Base-by-base conservation (phyloP, 345 rosid genomes). In the Noccaea caerulescens region DNA sequence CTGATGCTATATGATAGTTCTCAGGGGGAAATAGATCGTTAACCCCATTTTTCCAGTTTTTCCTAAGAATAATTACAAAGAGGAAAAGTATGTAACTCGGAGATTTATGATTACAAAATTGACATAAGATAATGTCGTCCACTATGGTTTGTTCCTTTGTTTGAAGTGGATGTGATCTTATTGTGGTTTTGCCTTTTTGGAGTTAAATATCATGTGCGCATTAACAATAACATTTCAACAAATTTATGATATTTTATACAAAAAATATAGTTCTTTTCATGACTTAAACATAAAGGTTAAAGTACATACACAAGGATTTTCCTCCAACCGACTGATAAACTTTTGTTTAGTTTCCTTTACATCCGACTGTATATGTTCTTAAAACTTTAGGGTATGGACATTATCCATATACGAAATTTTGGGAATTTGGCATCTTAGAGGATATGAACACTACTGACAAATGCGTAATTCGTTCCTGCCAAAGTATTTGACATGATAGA, bases 111-210 rank as follows among this genome's bases (percentile, higher is more conserved):
- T 66, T n/a, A 66, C 46, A 58, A 46, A 46, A 56, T 64, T 47
- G 58, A 56, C 32, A 46, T 25, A 56, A 57, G 71, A 72, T 55
- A 63, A 63, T 54, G 63, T 43, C 38, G 61, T 37, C 72, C 77
- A 73, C 67, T 42, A 58, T 39, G 37, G 18, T 58, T 41, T 66
- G 52, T 51, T 58, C 18, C 6, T 5, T 44, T 50, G 46, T 14
- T 27, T 56, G 53, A 73, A 73, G 66, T 47, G 66, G 77, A 58
- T 32, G 60, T 49, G 62, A 58, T 27, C 72, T 66, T 32, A 74
- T 66, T 51, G 66, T 66, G 68, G 58, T 58, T 66, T 50, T 50
- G 55, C 7, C 68, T 32, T 65, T 60, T 47, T 73, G 53, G 33
- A 59, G 37, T 58, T 66, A n/a, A 30, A 27, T 39, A 32, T 50